phyloP scores from a whole-genome alignment of 1,139 yeast genomes.

The Lodderomyces theae region DNA sequence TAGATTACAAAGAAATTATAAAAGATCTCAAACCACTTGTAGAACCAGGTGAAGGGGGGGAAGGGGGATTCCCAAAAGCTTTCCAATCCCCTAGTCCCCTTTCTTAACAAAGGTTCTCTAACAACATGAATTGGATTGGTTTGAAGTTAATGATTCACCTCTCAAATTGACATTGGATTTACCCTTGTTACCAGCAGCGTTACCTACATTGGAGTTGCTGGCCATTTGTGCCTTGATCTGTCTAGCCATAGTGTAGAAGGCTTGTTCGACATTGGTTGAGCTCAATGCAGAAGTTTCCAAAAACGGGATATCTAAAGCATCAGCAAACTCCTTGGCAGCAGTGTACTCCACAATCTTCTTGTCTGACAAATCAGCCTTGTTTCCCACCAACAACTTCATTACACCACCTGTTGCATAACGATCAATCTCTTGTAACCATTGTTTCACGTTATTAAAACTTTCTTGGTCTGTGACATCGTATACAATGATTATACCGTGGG shows the following conservation, averaged over 20 bases:
- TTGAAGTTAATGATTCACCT: conserved; percentile 79
- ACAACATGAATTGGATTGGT: conserved; percentile 76
- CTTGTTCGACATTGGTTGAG: conserved; percentile 96
- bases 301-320: conserved; percentile 91
- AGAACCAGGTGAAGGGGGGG: too few relatives aligned
- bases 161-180: conserved; percentile 81
- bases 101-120: conserved; percentile 23
- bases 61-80: too few relatives aligned
- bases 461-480: conserved; percentile 98
- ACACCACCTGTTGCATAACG: conserved; percentile 98
- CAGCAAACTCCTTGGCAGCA: conserved; percentile 97
- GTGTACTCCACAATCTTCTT: conserved; percentile 95
- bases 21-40: too few relatives aligned
- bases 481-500: conserved; percentile 96
- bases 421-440: conserved; percentile 98
- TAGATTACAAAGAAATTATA: not conserved
- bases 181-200: conserved; percentile 33
- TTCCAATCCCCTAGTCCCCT: too few relatives aligned
- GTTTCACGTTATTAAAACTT: conserved; percentile 94
- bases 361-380: conserved; percentile 91
- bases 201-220: conserved; percentile 44
- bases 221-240: conserved; percentile 98
- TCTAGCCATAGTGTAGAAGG: conserved; percentile 97
- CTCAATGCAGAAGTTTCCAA: conserved; percentile 95
- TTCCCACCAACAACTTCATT: conserved; percentile 92